Conservation (phyloP, 2,329 filamentous ascomycete species). For the Aschersonia sp. region DNA sequence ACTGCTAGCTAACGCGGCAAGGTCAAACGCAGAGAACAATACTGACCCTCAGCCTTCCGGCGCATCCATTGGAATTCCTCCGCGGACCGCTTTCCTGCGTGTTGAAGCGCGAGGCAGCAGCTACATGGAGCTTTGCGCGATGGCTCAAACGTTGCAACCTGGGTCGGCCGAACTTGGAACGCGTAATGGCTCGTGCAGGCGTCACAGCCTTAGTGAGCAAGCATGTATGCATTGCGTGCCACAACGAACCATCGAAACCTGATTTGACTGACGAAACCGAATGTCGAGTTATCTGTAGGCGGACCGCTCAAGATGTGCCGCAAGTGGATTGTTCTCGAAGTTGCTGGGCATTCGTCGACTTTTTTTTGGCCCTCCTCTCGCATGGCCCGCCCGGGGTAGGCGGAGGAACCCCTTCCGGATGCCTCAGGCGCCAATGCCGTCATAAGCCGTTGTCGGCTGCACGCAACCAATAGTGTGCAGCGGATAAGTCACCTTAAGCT, state of each 20-base stretch:
- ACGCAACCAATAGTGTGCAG: neutral
- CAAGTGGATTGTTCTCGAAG: constrained; percentile 6
- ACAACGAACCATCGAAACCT: constrained; percentile 14
- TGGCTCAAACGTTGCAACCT: constrained; percentile 26
- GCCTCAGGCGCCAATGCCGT: constrained; percentile 16
- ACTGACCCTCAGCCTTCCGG: constrained; percentile 14
- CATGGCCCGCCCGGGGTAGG: too few species aligned
- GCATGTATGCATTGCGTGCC: constrained; percentile 30
- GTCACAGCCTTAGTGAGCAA: constrained; percentile 30
- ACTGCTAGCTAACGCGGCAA: neutral
- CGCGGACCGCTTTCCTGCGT: constrained; percentile 8
- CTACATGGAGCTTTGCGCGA: constrained; percentile 19
- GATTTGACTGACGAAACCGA: neutral
- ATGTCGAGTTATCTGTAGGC: neutral
- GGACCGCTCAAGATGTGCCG: neutral
- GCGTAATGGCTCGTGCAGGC: constrained; percentile 30
- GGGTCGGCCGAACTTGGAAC: constrained; percentile 23
- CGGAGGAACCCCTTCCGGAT: constrained; percentile 1
- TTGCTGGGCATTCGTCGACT: neutral
- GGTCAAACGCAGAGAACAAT: neutral
- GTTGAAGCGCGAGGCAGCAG: constrained; percentile 10
- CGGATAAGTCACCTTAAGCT: neutral
- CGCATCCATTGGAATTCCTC: constrained; percentile 6
- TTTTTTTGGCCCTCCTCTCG: constrained; percentile 14
- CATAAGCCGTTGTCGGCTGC: constrained; percentile 9